A percentile compares a stretch with the other conserved stretches of the same genome.
Evolutionary conservation across 768 basidiomycete genomes (phyloP).

Genomic region (Boletellus ananiceps): DNA sequence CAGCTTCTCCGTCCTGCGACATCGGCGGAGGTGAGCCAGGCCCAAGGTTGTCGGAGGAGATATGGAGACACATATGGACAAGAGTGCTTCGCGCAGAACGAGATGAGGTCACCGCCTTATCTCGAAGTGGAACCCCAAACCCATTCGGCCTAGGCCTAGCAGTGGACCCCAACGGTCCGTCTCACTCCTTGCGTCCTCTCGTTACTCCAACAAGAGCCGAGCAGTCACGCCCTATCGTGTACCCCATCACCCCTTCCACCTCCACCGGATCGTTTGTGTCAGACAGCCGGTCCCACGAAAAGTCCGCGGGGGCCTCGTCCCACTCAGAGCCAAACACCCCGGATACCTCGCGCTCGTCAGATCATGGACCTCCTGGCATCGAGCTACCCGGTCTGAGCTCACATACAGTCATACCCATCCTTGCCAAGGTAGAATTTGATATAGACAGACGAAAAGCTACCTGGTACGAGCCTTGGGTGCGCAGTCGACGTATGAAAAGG

Average conservation of each 20-base stretch:
- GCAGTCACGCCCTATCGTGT: conserved; percentile 34
- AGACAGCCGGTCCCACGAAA: conserved; percentile 43
- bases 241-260: conserved; percentile 38
- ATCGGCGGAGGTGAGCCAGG: conserved; percentile 54
- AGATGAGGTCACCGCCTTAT: conserved; percentile 33
- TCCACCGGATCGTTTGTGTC: conserved; percentile 50
- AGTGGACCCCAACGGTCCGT: conserved; percentile 30
- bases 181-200: conserved; percentile 41
- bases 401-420: conserved; percentile 67
- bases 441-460: conserved; percentile 74
- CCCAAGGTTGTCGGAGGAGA: conserved; percentile 79
- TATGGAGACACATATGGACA: conserved; percentile 85
- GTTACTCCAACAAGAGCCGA: conserved; percentile 41
- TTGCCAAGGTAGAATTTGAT: conserved; percentile 95
- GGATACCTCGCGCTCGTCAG: conserved; percentile 43
- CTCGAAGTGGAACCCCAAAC: conserved; percentile 35
- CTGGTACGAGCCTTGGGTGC: conserved; percentile 86
- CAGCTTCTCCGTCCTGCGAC: conserved; percentile 18
- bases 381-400: conserved; percentile 65
- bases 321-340: conserved; percentile 48
- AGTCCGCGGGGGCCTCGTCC: conserved; percentile 48
- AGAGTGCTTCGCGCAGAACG: conserved; percentile 64
- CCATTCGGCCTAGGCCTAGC: conserved; percentile 44
- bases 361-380: conserved; percentile 43
- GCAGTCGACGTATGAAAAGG: conserved; percentile 59